Conservation (phyloP, 2,329 filamentous ascomycete species). For the Coniochaeta prunicola region DNA sequence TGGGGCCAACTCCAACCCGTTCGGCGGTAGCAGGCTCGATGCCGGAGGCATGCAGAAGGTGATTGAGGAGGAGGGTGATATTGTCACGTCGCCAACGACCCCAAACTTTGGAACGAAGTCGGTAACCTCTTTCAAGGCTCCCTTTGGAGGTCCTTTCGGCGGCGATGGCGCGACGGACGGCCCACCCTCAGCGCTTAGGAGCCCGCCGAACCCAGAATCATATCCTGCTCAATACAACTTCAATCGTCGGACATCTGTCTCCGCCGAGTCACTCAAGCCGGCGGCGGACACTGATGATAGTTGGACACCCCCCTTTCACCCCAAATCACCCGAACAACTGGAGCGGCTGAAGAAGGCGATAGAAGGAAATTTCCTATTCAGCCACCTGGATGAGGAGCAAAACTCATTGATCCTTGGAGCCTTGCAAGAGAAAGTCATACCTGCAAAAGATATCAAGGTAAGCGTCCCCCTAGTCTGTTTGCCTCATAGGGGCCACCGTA, state of each 20-base stretch:
- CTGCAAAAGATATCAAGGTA: conserved; percentile 75
- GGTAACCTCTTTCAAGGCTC: conserved; percentile 37
- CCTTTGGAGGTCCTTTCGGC: conserved; percentile 49
- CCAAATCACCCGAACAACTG: conserved; percentile 77
- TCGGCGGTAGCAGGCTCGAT: conserved; percentile 47
- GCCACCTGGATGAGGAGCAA: conserved; percentile 90
- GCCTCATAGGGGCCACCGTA: not conserved
- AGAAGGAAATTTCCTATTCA: conserved; percentile 86
- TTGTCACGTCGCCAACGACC: conserved; percentile 64
- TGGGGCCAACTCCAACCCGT: conserved; percentile 64
- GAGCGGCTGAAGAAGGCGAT: conserved; percentile 74
- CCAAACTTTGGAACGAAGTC: conserved; percentile 43
- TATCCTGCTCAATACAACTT: conserved; percentile 94
- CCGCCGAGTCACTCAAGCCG: conserved; percentile 91
- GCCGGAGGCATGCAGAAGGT: conserved; percentile 41
- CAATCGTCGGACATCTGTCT: conserved; percentile 88
- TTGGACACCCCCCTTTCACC: conserved; percentile 81
- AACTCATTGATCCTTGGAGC: conserved; percentile 80
- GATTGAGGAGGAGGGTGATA: conserved; percentile 76
- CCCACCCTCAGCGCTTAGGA: conserved; percentile 36
- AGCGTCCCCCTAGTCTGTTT: conserved; percentile 6
- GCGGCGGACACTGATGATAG: conserved; percentile 76
- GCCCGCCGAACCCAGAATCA: conserved; percentile 52
- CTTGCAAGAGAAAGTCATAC: conserved; percentile 89
- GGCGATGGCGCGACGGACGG: conserved; percentile 39